Evolutionary conservation across 495 filamentous ascomycete genomes (phyloP).

Genomic region (Aspergillus olivimuriae): DNA sequence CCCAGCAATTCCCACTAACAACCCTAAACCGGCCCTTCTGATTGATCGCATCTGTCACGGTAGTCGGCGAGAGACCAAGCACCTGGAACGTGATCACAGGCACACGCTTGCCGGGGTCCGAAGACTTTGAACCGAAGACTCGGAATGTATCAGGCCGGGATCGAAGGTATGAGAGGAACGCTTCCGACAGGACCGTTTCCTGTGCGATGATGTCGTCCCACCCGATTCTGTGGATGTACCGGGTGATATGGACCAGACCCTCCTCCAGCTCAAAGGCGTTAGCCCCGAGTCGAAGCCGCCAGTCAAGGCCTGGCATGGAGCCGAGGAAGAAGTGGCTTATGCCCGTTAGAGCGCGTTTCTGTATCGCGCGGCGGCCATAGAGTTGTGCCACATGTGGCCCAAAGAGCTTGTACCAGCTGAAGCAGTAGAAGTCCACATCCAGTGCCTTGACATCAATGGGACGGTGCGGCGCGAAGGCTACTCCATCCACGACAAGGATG

Average conservation of each 20-base stretch:
- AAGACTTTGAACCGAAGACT: neutral
- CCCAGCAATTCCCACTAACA: neutral
- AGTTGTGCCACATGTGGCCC: conserved; percentile 59
- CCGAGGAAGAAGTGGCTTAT: neutral
- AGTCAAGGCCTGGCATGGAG: neutral
- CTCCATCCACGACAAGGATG: conserved; percentile 44
- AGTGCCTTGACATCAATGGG: conserved; percentile 51
- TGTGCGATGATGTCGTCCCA: neutral
- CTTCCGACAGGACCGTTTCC: neutral
- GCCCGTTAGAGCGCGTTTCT: conserved; percentile 23
- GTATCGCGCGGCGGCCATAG: conserved; percentile 38
- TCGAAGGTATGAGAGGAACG: neutral
- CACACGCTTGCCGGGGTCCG: neutral
- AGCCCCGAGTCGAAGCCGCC: neutral
- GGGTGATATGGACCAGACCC: neutral
- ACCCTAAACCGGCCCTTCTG: neutral
- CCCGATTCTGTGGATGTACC: neutral
- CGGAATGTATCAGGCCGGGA: neutral
- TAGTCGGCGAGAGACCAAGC: neutral
- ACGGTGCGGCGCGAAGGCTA: conserved; percentile 60
- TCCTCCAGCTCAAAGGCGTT: conserved; percentile 47
- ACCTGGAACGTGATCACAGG: neutral
- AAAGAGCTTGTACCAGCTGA: conserved; percentile 65
- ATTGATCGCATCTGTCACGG: neutral
- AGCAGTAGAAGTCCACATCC: conserved; percentile 62